phyloP scores from a whole-genome alignment of 345 rosid species.

The Pistacia atlantica region DNA sequence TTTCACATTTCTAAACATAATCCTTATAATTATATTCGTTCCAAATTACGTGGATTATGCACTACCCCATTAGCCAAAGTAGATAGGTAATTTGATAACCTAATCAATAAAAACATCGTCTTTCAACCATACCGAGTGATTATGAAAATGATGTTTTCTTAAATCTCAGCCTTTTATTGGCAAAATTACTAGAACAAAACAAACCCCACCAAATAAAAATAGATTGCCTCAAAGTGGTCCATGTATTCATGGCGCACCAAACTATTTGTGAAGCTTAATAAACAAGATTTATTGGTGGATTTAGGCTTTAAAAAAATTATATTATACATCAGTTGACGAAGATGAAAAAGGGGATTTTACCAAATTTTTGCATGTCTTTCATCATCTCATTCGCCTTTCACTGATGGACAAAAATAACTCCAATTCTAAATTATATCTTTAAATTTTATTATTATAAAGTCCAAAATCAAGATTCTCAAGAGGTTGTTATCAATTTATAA shows the following conservation, averaged over 20 bases:
- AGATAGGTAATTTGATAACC: background rate
- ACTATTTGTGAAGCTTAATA: background rate
- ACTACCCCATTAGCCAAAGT: too few species aligned
- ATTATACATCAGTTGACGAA: too few species aligned
- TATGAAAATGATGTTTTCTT: conserved; percentile 8
- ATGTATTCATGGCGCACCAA: background rate
- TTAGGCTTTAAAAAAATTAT: too few species aligned
- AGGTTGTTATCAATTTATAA: background rate
- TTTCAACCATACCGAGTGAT: background rate
- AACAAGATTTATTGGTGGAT: background rate
- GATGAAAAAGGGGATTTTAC: conserved; percentile 2
- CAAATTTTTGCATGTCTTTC: conserved; percentile 6
- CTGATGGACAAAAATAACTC: background rate
- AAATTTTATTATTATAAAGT: background rate
- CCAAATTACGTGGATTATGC: background rate
- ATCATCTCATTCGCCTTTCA: background rate
- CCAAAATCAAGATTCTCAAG: background rate
- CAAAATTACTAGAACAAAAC: background rate
- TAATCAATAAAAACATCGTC: background rate
- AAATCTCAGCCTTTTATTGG: background rate
- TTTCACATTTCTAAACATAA: too few species aligned
- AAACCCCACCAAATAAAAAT: background rate
- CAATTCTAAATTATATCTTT: background rate
- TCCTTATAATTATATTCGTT: background rate
- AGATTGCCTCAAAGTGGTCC: conserved; percentile 1